Conservation (phyloP, 441 rosid species). For the Populus trichocarpa region DNA sequence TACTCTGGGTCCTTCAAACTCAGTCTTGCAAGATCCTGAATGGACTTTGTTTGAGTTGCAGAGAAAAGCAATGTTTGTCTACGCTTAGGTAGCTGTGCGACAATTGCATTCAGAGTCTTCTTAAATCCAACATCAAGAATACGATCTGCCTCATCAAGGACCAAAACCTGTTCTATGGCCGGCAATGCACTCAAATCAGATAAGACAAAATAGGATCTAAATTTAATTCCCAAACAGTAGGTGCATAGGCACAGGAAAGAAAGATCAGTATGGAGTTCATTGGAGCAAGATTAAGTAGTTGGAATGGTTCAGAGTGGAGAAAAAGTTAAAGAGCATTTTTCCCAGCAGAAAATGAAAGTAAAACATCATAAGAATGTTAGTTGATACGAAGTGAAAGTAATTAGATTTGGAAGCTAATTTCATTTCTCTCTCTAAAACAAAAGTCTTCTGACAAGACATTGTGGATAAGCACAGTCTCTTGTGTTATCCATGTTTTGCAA, state of each 20-base stretch:
- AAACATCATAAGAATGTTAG: background rate
- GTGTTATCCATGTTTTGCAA: background rate
- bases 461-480: background rate
- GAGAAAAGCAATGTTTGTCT: slow-evolving; percentile 94
- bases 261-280: background rate
- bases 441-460: background rate
- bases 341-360: background rate
- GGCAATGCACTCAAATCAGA: slow-evolving; percentile 38
- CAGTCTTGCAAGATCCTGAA: slow-evolving; percentile 95
- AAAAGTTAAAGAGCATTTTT: background rate
- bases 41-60: slow-evolving; percentile 92
- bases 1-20: slow-evolving; percentile 96
- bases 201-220: background rate
- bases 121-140: slow-evolving; percentile 89
- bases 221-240: background rate
- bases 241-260: background rate
- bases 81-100: slow-evolving; percentile 77
- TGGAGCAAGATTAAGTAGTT: background rate
- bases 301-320: background rate
- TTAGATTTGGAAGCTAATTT: background rate
- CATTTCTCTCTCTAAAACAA: background rate
- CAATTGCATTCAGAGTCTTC: slow-evolving; percentile 74
- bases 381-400: background rate
- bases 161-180: slow-evolving; percentile 69
- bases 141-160: slow-evolving; percentile 98